Base-by-base conservation (phyloP, 495 filamentous ascomycete genomes). In the Bombardia bombarda region DNA sequence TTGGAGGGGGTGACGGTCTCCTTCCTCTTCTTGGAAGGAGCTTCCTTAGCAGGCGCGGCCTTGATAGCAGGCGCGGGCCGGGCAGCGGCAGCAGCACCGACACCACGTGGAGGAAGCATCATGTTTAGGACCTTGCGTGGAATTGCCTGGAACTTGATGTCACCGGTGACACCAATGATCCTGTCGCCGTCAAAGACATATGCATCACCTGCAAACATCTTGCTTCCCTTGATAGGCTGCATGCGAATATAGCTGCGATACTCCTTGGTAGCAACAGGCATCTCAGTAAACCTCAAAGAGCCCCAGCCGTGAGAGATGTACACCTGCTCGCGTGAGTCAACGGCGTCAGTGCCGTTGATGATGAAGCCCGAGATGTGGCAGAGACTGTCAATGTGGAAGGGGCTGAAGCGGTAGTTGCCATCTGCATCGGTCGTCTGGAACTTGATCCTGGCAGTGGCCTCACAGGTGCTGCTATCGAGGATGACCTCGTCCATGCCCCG, bases 241-340 rank as follows among this genome's bases (percentile, higher is more conserved):
- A 84, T 89, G 43, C 75, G 76, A 43, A 86, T 78, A 61, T 88
- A 86, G 4, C 76, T 78, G 36, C 74, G 72, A 51, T 88, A 90
- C 0, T 76, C 80, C 63, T 84, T 82, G 23, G 67, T 68, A 0
- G 72, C 66, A 17, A 69, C 63, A 14, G 90, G 72, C 26, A 75
- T 71, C 52, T 83, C 79, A 45, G 80, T 70, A 45, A 88, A 79
- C 13, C 78, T 72, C 67, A 90, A 75, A 0, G 75, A 80, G 47
- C 84, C 78, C 81, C 86, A 84, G n/a, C 84, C 83, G 52, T 90
- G 86, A 32, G 80, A 85, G 43, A 90, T 79, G 55, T 78, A 90
- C 23, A 86, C 80, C 33, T 79, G 68, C 42, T 84, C 77, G 44
- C 78, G 76, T 0, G 79, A 81, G 49, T 89, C 80, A 3, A 80